Percentiles rank a stretch among this genome's conserved stretches.
Conservation (phyloP, 108 stramenopile genomes). For the Nitzschia inconspicua region DNA sequence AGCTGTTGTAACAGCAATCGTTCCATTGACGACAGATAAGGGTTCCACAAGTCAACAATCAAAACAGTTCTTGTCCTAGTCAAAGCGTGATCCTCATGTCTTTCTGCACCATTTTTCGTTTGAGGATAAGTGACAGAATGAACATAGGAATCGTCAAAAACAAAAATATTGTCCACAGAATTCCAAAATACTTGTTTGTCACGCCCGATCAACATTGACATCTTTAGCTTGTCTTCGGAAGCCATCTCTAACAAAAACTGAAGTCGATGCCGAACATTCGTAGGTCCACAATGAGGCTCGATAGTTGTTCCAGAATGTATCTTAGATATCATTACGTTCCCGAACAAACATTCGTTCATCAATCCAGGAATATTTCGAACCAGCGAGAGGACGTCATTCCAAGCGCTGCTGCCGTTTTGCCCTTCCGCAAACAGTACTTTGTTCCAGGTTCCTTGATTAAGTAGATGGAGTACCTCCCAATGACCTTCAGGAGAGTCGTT, state of each 20-base stretch:
- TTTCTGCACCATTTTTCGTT: background rate
- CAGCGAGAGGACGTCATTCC: background rate
- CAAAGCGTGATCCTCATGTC: background rate
- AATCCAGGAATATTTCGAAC: conserved; percentile 10
- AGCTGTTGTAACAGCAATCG: conserved; percentile 41
- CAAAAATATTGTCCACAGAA: conserved; percentile 40
- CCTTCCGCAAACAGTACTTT: background rate
- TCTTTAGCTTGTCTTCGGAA: background rate
- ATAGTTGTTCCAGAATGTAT: conserved; percentile 25
- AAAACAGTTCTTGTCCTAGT: conserved; percentile 43
- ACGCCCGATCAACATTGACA: conserved; percentile 31
- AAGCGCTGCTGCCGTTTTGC: background rate
- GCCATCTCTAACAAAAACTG: conserved; percentile 54
- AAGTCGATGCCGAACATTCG: conserved; percentile 57
- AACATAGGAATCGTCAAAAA: conserved; percentile 67
- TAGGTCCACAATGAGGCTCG: conserved; percentile 58
- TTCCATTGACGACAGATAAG: conserved; percentile 41
- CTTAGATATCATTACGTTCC: conserved; percentile 29
- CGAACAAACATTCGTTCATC: conserved; percentile 21
- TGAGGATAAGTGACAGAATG: conserved; percentile 45
- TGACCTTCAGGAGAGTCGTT: conserved; percentile 15
- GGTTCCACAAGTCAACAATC: conserved; percentile 68
- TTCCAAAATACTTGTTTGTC: conserved; percentile 15
- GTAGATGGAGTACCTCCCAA: conserved; percentile 30
- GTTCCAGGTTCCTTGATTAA: conserved; percentile 36